phyloP scores from a whole-genome alignment of 1,284 basidiomycete species.

The Mrakiaceae sp. region DNA sequence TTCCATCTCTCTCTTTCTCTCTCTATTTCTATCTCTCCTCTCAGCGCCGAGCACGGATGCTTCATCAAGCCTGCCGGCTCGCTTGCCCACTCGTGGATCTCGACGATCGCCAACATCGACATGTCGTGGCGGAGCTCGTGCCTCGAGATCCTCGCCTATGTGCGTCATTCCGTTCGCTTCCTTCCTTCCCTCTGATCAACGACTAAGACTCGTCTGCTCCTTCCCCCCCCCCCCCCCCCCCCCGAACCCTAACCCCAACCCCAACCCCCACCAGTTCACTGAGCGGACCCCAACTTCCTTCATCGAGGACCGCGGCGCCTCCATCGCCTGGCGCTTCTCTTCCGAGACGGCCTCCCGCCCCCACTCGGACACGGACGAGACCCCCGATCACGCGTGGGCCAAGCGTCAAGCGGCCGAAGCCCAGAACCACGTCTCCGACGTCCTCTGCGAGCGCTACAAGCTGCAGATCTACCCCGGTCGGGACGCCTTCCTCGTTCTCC shows the following conservation, averaged over 20 bases:
- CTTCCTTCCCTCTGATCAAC: not conserved
- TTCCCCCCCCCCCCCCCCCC: not conserved
- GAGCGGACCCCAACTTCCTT: constrained; percentile 76
- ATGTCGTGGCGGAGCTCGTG: constrained; percentile 66
- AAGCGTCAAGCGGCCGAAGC: constrained; percentile 75
- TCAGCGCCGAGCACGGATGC: constrained; percentile 73
- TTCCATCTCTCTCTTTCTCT: not conserved
- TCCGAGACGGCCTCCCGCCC: constrained; percentile 29
- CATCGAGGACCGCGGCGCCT: constrained; percentile 72
- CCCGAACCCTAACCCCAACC: no score
- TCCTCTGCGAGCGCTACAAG: constrained; percentile 21
- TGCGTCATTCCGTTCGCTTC: constrained; percentile 34
- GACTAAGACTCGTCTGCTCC: not conserved
- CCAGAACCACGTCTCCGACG: constrained; percentile 80
- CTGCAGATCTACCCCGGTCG: constrained; percentile 65
- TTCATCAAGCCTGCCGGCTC: constrained; percentile 51
- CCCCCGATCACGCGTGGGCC: constrained; percentile 60
- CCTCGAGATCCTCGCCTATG: constrained; percentile 68
- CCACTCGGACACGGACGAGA: constrained; percentile 21
- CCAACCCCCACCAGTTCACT: constrained; percentile 48
- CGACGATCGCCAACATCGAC: constrained; percentile 65
- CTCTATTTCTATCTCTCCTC: not conserved
- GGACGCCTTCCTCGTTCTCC: constrained; percentile 69
- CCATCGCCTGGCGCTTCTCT: constrained; percentile 74
- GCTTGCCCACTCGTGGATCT: constrained; percentile 47